Evolutionary conservation across 306 rosid species (phyloP).

Genomic region (Sicyos edulis): DNA sequence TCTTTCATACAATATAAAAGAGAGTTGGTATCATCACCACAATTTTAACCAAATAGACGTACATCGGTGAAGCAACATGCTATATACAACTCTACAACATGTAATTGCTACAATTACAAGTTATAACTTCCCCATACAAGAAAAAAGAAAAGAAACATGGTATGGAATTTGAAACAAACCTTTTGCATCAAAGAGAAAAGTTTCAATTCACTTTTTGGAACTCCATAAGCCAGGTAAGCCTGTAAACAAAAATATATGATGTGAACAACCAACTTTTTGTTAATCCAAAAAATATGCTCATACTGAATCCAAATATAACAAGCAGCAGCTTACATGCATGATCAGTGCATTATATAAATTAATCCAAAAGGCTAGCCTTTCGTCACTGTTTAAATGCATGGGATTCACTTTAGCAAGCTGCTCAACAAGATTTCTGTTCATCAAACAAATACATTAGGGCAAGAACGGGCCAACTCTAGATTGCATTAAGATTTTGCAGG

Average conservation of each 20-base stretch:
- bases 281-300: background rate
- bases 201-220: slow-evolving; percentile 69
- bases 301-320: background rate
- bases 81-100: no score
- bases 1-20: no score
- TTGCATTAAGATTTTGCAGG: background rate
- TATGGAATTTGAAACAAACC: slow-evolving; percentile 31
- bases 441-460: slow-evolving; percentile 14
- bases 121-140: background rate
- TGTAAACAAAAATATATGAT: slow-evolving; percentile 23
- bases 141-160: background rate
- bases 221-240: slow-evolving; percentile 84
- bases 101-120: background rate
- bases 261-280: background rate
- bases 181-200: slow-evolving; percentile 73
- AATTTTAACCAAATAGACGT: no score
- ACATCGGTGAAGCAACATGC: no score
- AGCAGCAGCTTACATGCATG: slow-evolving; percentile 54
- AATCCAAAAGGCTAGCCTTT: slow-evolving; percentile 75
- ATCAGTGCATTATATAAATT: slow-evolving; percentile 66
- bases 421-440: slow-evolving; percentile 60
- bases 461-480: slow-evolving; percentile 9
- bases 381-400: slow-evolving; percentile 45
- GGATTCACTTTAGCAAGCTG: slow-evolving; percentile 69
- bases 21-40: no score